These are phyloP conservation scores for Russula olivacea DNA, from an alignment of 768 basidiomycete species.

Conservation along the genomic window DNA sequence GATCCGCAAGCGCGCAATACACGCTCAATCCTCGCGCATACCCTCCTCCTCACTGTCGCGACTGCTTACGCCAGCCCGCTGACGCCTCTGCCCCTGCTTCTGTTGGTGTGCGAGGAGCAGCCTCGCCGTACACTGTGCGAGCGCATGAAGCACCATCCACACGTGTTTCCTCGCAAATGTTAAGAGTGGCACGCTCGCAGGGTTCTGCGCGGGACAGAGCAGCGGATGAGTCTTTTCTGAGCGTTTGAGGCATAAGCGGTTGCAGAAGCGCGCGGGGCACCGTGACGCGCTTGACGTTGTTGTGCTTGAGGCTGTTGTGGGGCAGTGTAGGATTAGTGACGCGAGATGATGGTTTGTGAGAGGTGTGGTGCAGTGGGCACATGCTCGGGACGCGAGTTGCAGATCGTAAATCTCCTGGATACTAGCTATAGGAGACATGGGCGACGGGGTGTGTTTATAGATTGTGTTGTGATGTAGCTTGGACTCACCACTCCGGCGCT, in stretches of 20 bases:
- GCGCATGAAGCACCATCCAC: slow-evolving; percentile 75
- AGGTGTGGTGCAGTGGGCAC: slow-evolving; percentile 68
- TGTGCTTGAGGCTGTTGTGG: neutral
- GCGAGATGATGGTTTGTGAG: slow-evolving; percentile 33
- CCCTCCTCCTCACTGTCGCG: slow-evolving; percentile 18
- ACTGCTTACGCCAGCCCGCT: slow-evolving; percentile 18
- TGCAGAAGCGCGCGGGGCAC: slow-evolving; percentile 73
- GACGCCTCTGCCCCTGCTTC: slow-evolving; percentile 35
- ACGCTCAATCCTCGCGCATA: slow-evolving; percentile 47
- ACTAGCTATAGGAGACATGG: slow-evolving; percentile 9
- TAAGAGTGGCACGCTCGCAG: slow-evolving; percentile 54
- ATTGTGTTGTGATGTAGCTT: slow-evolving; percentile 10
- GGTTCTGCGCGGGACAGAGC: slow-evolving; percentile 72
- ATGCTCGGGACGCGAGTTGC: slow-evolving; percentile 54
- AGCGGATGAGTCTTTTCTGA: slow-evolving; percentile 61
- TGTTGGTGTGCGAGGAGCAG: slow-evolving; percentile 49
- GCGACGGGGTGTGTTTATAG: neutral
- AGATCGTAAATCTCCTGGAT: slow-evolving; percentile 61
- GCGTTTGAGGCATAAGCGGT: slow-evolving; percentile 65
- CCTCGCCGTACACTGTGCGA: slow-evolving; percentile 58
- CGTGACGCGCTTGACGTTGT: neutral
- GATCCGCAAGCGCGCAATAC: slow-evolving; percentile 57
- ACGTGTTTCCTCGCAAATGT: slow-evolving; percentile 49
- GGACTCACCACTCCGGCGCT: slow-evolving; percentile 72
- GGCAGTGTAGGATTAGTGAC: slow-evolving; percentile 19